phyloP scores from a whole-genome alignment of 139 green algal genomes.

The Pycnococcus provasolii region DNA sequence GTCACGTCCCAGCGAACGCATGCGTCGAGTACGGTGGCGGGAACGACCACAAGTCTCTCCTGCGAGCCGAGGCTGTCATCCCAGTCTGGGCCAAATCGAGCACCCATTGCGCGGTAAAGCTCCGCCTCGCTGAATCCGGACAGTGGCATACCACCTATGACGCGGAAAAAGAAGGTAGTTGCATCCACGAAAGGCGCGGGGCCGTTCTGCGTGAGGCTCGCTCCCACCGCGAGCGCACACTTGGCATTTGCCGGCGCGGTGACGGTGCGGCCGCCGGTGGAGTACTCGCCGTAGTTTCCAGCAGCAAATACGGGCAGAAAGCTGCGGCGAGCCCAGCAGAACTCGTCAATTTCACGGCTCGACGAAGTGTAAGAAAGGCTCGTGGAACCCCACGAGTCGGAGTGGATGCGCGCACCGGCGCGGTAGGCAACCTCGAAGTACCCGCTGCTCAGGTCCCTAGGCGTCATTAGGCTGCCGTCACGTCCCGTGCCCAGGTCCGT shows the following conservation, averaged over 20 bases:
- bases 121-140: no score
- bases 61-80: no score
- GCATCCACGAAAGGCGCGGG: no score
- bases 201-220: slow-evolving; percentile 36
- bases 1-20: no score
- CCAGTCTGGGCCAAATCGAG: no score
- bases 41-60: no score
- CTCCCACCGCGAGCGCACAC: slow-evolving; percentile 69
- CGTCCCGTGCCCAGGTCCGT: slow-evolving; percentile 13
- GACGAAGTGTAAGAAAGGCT: slow-evolving; percentile 53
- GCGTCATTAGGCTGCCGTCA: slow-evolving; percentile 23
- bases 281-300: slow-evolving; percentile 26
- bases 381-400: slow-evolving; percentile 77
- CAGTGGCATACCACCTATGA: no score
- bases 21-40: no score
- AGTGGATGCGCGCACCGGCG: slow-evolving; percentile 53
- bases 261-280: slow-evolving; percentile 41
- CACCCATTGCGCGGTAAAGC: no score
- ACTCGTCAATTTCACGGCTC: slow-evolving; percentile 47
- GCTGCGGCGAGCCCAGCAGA: slow-evolving; percentile 32
- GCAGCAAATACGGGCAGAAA: slow-evolving; percentile 44
- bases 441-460: slow-evolving; percentile 27
- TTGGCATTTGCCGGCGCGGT: slow-evolving; percentile 66
- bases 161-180: no score
- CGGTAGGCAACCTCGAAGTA: slow-evolving; percentile 60